Evolutionary conservation across 805 yeast species (phyloP).

Genomic region (Candida easanensis): DNA sequence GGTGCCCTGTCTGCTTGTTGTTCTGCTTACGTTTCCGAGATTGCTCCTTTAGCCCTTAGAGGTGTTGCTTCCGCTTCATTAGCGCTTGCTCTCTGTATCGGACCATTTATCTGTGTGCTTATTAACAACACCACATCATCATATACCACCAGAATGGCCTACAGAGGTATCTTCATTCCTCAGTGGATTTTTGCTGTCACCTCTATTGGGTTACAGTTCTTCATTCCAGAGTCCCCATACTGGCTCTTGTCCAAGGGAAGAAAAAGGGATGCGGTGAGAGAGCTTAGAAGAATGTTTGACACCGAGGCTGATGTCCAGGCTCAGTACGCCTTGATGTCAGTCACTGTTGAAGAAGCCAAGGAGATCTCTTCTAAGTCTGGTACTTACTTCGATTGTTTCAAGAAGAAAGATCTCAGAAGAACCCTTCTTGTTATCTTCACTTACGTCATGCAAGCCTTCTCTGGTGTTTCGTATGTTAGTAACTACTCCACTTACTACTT

Average conservation of each 20-base stretch:
- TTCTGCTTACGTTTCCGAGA: conserved; percentile 39
- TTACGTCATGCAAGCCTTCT: conserved; percentile 41
- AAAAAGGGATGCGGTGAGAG: conserved; percentile 31
- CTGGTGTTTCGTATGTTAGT: conserved; percentile 43
- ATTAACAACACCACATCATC: conserved; percentile 25
- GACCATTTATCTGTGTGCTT: conserved; percentile 37
- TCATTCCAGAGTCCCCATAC: conserved; percentile 46
- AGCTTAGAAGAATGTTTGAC: conserved; percentile 27
- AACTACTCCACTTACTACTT: conserved; percentile 48
- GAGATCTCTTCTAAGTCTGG: conserved; percentile 27
- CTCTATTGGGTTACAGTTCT: conserved; percentile 29
- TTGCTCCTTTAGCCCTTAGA: conserved; percentile 38
- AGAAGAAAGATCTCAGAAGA: conserved; percentile 41
- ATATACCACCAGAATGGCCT: conserved; percentile 28
- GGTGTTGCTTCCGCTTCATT: conserved; percentile 35
- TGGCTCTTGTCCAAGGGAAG: conserved; percentile 36
- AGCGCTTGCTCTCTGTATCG: conserved; percentile 37
- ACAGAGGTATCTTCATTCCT: conserved; percentile 34
- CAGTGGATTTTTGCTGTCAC: conserved; percentile 19
- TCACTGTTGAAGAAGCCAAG: conserved; percentile 28
- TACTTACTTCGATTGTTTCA: conserved; percentile 41
- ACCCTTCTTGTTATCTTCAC: conserved; percentile 34
- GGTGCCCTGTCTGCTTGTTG: conserved; percentile 38
- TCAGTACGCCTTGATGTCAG: conserved; percentile 31
- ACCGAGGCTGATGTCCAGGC: conserved; percentile 24